Evolutionary conservation across 2,329 filamentous ascomycete genomes (phyloP), one percentile per base, ranked within the genome.

Genomic region (Penicillium thymicola): DNA sequence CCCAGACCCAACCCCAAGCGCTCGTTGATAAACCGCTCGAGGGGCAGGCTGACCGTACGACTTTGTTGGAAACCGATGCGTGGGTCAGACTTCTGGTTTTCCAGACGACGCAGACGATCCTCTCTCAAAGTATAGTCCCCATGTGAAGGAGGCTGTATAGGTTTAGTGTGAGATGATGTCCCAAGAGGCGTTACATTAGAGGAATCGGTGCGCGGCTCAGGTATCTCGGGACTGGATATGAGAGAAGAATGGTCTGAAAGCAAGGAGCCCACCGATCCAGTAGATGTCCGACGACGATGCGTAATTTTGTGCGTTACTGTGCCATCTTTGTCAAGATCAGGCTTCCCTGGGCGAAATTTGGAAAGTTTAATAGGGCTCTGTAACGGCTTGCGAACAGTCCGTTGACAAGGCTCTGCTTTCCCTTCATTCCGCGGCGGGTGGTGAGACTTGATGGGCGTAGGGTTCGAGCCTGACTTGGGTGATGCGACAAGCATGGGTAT

Each of bases 21-120:
- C 43, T 75, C 74, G 42, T 75, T 74, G 45, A 76, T 75, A 40
- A 75, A 76, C 3, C 73, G 70, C 55, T 75, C 69, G 11, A 76
- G 59, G 21, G 73, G 73, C 41, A 75, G 57, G 57, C 73, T 76
- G 10, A 74, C 70, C 0, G 68, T 62, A 27, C 70, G 64, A 46
- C 60, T 69, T 42, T 71, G 68, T n/a, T 67, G 59, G 23, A 71
- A 66, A 1, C 60, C 42, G 4, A 65, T 54, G 23, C 62, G 58
- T 25, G 63, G 59, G 5, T 65, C 65, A 14, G 58, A 34, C 44
- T 67, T 68, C 18, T 66, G 59, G 38, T 59, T 58, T 8, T 72
- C 65, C 5, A 74, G 38, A 27, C 63, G 66, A 38, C 69, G 63
- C 6, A 74, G 61, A 36, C 63, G 67, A 28, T 67, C 69, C 47